Evolutionary conservation across 345 rosid species (phyloP), one percentile per base, ranked within the genome.

Genomic region (Salix udensis): DNA sequence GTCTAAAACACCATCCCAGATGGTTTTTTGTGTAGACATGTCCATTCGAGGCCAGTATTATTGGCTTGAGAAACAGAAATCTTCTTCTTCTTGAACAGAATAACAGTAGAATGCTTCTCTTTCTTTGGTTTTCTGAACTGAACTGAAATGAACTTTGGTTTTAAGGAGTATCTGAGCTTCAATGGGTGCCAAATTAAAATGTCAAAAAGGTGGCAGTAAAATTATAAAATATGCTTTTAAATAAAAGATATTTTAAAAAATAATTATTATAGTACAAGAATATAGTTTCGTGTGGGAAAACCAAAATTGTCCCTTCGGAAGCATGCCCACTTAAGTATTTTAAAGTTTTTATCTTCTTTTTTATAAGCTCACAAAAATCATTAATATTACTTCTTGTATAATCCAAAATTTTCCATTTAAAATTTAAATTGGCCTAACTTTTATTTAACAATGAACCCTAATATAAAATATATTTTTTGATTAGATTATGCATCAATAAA

Each of bases 1-100:
- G 78, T 87, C 88, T 76, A 84, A 34, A 72, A 92, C 88, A 58
- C 36, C 13, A 60, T 76, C 67, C 79, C 79, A 76, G 4, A 76
- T 18, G 26, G n/a, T 42, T 26, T 26, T 76, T 55, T 53, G 67
- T 3, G 40, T 26, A 24, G 68, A 76, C 11, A 44, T 53, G 39
- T 60, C 73, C 79, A 68, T 76, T 68, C 19, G 60, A 39, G 68
- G 73, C 31, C n/a, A 53, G 42, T 21, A 19, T 48, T 1, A 28
- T 37, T 44, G 60, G 0, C n/a, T 67, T 3, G 13, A 30, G 55
- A 61, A 30, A 62, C 39, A 11, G 2, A 37, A 36, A 61, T 3
- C 26, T 31, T 52, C 13, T 1, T 34, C 10, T 2, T 2, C 15
- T 53, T 7, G 70, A 55, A 5, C 10, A n/a, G 10, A 23, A 19